phyloP scores from a whole-genome alignment of 1,284 basidiomycete species.

The Chalciporus piperatoides region DNA sequence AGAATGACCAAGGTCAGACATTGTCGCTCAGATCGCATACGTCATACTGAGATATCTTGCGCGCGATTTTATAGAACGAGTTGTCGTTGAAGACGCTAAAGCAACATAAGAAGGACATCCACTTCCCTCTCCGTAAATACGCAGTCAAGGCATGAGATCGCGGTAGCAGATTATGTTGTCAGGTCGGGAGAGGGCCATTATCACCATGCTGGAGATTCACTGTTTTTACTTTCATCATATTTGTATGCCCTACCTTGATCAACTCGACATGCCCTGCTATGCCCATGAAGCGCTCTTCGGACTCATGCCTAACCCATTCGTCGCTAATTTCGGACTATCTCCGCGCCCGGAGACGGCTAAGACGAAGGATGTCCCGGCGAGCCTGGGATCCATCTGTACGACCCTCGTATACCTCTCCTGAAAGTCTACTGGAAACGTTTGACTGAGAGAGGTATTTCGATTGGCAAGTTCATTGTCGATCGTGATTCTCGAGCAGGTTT shows the following conservation, averaged over 20 bases:
- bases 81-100: slow-evolving; percentile 79
- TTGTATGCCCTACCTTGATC: slow-evolving; percentile 43
- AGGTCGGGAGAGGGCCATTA: slow-evolving; percentile 12
- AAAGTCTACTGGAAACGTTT: slow-evolving; percentile 8
- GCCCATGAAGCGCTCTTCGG: background rate
- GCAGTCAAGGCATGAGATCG: slow-evolving; percentile 74
- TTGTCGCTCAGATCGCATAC: background rate
- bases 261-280: slow-evolving; percentile 34
- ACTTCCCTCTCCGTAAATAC: slow-evolving; percentile 87
- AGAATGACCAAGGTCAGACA: slow-evolving; percentile 80
- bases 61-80: slow-evolving; percentile 60
- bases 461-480: background rate
- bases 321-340: no score
- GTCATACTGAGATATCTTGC: slow-evolving; percentile 5
- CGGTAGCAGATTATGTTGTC: slow-evolving; percentile 20
- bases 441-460: slow-evolving; percentile 2
- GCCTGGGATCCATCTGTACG: no score
- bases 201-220: slow-evolving; percentile 16
- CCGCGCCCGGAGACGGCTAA: no score
- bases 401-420: no score
- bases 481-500: background rate
- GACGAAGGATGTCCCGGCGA: no score
- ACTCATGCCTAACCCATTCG: background rate
- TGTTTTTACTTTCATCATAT: slow-evolving; percentile 33
- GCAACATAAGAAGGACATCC: slow-evolving; percentile 90